Evolutionary conservation across 2,329 filamentous ascomycete species (phyloP).

Genomic region (Arachnopeziza araneosa): DNA sequence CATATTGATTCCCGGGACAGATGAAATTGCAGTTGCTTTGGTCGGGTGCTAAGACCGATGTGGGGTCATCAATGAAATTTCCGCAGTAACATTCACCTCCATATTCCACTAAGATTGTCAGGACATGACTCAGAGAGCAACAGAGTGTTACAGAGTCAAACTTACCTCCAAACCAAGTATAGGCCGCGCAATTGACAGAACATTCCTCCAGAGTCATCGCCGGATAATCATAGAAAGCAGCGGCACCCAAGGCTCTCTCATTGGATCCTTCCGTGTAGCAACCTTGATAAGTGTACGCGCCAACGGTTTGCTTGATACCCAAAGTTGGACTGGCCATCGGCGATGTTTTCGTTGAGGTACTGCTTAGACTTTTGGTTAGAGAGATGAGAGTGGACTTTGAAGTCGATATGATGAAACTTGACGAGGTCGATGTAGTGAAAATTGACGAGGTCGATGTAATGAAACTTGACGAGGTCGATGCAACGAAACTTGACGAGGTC

Average conservation of each 20-base stretch:
- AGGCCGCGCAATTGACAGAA: conserved; percentile 26
- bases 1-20: conserved; percentile 25
- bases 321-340: conserved; percentile 11
- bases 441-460: not conserved
- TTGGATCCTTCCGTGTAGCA: conserved; percentile 19
- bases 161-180: conserved; percentile 29
- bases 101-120: conserved; percentile 30
- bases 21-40: conserved; percentile 21
- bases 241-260: conserved; percentile 15
- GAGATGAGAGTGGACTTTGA: not conserved
- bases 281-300: conserved; percentile 20
- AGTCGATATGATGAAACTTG: not conserved
- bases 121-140: too few species aligned
- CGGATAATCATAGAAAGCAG: conserved; percentile 18
- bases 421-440: not conserved
- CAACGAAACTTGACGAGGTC: too few species aligned
- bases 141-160: too few species aligned
- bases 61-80: conserved; percentile 16
- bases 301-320: conserved; percentile 17
- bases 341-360: not conserved
- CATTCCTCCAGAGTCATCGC: conserved; percentile 32
- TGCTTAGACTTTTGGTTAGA: not conserved
- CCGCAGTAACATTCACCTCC: conserved; percentile 33
- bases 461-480: not conserved
- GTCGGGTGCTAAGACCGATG: conserved; percentile 13